Percentiles rank a stretch among this genome's conserved stretches.
Conservation (phyloP, 106 monocot genomes). For the Allium fistulosum region DNA sequence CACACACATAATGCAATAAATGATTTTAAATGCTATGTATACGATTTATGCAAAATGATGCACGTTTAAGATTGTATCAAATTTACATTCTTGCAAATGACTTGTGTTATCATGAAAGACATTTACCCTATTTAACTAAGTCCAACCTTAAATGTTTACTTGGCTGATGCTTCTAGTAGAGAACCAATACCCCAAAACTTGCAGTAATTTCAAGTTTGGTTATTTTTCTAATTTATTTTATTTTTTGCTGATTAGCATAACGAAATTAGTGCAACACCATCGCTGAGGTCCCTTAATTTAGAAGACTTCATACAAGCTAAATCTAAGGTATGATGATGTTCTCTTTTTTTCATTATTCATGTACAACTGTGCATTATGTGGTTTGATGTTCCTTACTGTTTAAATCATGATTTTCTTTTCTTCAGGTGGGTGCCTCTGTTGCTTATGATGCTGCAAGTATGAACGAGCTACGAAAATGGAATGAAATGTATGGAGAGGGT, state of each 20-base stretch:
- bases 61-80: no score
- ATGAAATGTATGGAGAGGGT: constrained; percentile 94
- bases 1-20: no score
- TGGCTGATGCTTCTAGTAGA: no score
- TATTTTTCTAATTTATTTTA: neutral
- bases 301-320: constrained; percentile 87
- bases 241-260: constrained; percentile 29
- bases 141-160: no score
- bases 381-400: no score
- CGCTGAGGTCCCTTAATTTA: constrained; percentile 61
- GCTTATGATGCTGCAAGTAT: constrained; percentile 87
- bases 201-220: neutral
- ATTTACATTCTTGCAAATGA: no score
- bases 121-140: no score
- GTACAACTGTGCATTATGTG: no score
- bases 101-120: no score
- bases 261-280: constrained; percentile 11
- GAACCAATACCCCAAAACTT: no score
- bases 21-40: no score
- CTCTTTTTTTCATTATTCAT: neutral
- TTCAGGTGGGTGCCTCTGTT: constrained; percentile 88
- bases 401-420: neutral
- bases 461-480: constrained; percentile 96
- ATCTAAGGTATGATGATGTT: constrained; percentile 49
- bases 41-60: no score